Conservation (phyloP, 2,329 filamentous ascomycete species). For the Pseudogymnoascus sp. region DNA sequence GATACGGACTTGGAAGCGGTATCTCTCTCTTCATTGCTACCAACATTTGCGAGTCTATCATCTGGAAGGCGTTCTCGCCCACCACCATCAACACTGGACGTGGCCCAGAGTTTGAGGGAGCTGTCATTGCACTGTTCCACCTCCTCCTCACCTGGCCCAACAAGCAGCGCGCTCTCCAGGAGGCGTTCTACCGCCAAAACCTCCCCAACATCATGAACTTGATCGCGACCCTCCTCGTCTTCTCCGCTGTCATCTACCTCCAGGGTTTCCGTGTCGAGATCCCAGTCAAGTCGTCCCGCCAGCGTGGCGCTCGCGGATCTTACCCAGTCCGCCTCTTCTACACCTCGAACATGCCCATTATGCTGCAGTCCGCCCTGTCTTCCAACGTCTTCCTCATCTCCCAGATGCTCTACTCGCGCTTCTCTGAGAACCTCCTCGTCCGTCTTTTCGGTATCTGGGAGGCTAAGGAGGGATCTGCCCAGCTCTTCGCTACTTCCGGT, state of each 20-base stretch:
- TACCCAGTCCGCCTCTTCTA: slow-evolving; percentile 99
- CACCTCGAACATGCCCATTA: slow-evolving; percentile 99
- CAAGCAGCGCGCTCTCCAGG: slow-evolving; percentile 96
- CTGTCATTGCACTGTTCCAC: slow-evolving; percentile 96
- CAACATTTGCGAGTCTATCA: slow-evolving; percentile 99
- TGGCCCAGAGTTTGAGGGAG: slow-evolving; percentile 98
- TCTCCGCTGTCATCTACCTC: slow-evolving; percentile 97
- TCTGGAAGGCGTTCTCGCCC: slow-evolving; percentile 99
- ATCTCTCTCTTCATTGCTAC: slow-evolving; percentile 99
- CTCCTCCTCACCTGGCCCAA: slow-evolving; percentile 97
- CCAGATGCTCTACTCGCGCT: slow-evolving; percentile 98
- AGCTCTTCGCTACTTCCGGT: slow-evolving; percentile 89
- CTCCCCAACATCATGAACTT: slow-evolving; percentile 99
- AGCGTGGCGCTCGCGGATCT: slow-evolving; percentile 95
- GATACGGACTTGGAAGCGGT: slow-evolving; percentile 94
- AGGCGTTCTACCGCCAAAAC: slow-evolving; percentile 99
- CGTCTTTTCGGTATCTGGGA: slow-evolving; percentile 98
- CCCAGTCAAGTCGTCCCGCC: slow-evolving; percentile 97
- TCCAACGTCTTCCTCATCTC: slow-evolving; percentile 99
- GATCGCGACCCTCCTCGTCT: slow-evolving; percentile 84
- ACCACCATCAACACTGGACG: slow-evolving; percentile 99
- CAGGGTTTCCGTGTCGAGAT: slow-evolving; percentile 99
- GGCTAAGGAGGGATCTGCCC: slow-evolving; percentile 88
- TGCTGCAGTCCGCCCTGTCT: slow-evolving; percentile 96
- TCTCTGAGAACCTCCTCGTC: slow-evolving; percentile 97